phyloP scores from a whole-genome alignment of 495 filamentous ascomycete genomes.

The Trichoderma asperelloides region DNA sequence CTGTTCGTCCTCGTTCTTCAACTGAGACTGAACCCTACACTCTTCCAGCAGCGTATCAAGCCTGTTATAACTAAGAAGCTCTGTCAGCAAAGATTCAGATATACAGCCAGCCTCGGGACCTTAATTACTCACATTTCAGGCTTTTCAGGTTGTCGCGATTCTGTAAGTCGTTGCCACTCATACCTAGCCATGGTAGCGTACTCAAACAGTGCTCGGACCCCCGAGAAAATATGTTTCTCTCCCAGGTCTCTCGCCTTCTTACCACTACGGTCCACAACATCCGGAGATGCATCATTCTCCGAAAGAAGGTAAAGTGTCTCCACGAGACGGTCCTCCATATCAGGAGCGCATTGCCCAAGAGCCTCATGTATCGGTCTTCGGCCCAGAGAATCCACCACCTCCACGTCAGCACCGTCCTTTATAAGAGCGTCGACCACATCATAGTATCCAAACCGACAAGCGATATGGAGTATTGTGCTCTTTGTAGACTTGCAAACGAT shows the following conservation, averaged over 20 bases:
- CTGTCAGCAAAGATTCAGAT: too few relatives aligned
- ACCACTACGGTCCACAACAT: background rate
- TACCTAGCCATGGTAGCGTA: background rate
- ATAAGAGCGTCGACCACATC: background rate
- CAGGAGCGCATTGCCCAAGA: background rate
- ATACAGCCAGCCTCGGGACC: background rate
- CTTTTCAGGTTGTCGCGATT: background rate
- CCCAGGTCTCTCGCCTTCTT: background rate
- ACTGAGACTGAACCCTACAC: too few relatives aligned
- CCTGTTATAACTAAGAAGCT: too few relatives aligned
- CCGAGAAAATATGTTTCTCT: background rate
- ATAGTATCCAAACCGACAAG: background rate
- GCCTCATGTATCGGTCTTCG: background rate
- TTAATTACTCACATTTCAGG: background rate
- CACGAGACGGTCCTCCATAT: background rate
- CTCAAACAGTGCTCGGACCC: background rate
- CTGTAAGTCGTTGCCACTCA: background rate
- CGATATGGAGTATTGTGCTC: background rate
- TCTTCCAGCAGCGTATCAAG: too few relatives aligned
- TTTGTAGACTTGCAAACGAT: background rate
- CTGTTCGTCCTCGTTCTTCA: too few relatives aligned
- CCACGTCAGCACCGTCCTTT: background rate
- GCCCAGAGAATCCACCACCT: background rate
- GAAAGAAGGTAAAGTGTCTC: background rate
- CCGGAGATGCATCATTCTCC: background rate